Percentiles rank a stretch among this genome's conserved stretches.
Evolutionary conservation across 768 basidiomycete species (phyloP).

Genomic region (Lentinula boryana): DNA sequence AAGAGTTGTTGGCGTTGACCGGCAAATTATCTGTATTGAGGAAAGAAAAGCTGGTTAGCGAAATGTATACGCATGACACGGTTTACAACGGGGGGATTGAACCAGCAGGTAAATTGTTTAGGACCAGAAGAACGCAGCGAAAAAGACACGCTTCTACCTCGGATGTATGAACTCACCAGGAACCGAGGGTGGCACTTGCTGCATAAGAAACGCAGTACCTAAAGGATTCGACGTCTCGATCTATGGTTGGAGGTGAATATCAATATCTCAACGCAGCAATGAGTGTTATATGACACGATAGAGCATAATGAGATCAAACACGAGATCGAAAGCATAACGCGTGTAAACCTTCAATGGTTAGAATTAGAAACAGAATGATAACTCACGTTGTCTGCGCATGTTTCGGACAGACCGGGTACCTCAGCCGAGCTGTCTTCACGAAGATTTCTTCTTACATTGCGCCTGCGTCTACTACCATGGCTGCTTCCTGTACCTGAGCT

Average conservation of each 20-base stretch:
- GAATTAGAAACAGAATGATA: neutral
- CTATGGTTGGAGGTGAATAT: neutral
- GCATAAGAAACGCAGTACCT: neutral
- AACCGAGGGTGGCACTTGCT: neutral
- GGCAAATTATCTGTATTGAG: neutral
- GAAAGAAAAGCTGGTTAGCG: neutral
- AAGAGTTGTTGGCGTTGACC: neutral
- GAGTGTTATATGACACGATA: neutral
- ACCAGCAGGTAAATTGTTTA: neutral
- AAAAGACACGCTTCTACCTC: neutral
- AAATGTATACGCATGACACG: neutral
- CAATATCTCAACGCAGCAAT: neutral
- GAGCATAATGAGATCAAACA: neutral
- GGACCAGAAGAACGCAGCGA: neutral
- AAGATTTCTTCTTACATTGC: neutral
- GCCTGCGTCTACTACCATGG: neutral
- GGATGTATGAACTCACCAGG: neutral
- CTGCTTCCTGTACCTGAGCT: neutral
- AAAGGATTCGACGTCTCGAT: neutral
- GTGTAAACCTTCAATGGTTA: neutral
- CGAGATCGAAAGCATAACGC: slow-evolving; percentile 1
- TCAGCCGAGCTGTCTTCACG: neutral
- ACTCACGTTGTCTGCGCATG: slow-evolving; percentile 5
- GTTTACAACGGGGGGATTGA: neutral
- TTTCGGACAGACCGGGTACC: neutral